These are phyloP conservation scores for Ceratobasidium papillatum DNA, from an alignment of 1,284 basidiomycete genomes.

Conservation along the genomic window DNA sequence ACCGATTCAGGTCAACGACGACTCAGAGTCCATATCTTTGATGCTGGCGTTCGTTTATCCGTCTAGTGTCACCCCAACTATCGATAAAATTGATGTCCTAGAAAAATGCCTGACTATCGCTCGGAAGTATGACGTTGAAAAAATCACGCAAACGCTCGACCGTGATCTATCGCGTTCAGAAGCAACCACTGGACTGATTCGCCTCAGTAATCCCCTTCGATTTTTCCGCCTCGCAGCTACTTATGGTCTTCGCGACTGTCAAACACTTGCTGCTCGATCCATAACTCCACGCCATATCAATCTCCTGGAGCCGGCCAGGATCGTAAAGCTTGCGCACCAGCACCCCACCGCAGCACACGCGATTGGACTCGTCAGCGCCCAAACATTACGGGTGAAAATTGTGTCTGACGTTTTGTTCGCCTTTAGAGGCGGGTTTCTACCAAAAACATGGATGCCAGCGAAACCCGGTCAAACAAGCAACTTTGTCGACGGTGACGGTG, in stretches of 20 bases:
- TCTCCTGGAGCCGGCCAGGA: not conserved
- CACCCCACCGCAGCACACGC: not conserved
- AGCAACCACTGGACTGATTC: not conserved
- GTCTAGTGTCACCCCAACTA: not conserved
- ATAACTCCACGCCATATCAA: not conserved
- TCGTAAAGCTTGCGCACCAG: not conserved
- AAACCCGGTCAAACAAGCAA: not conserved
- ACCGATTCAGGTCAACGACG: slow-evolving; percentile 1
- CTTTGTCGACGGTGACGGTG: not conserved
- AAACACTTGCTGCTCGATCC: not conserved
- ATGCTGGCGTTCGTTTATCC: slow-evolving; percentile 33
- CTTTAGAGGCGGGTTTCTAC: not conserved
- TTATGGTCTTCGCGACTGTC: slow-evolving; percentile 2
- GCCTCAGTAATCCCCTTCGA: not conserved
- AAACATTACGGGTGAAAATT: slow-evolving; percentile 13
- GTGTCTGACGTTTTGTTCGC: slow-evolving; percentile 20
- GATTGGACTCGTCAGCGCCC: not conserved
- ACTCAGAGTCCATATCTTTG: slow-evolving; percentile 20
- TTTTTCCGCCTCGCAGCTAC: slow-evolving; percentile 3
- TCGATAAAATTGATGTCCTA: slow-evolving; percentile 11
- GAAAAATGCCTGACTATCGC: slow-evolving; percentile 17
- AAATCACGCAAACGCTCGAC: slow-evolving; percentile 17
- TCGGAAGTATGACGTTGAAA: slow-evolving; percentile 25
- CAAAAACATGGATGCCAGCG: not conserved
- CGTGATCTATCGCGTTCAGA: not conserved